Evolutionary conservation across 306 rosid genomes (phyloP).

Genomic region (Corylus avellana): DNA sequence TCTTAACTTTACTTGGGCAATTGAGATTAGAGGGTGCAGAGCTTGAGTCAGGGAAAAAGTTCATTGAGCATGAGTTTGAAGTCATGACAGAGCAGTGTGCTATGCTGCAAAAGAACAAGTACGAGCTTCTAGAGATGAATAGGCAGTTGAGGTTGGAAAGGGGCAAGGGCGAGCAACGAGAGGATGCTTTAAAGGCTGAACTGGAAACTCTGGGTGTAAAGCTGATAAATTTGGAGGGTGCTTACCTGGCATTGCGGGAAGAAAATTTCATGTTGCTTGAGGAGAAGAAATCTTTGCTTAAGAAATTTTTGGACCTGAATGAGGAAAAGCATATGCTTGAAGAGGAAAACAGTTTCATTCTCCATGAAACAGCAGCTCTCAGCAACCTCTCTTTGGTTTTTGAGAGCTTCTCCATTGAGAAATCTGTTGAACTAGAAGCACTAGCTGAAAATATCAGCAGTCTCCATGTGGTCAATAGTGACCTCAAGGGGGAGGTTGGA

Average conservation of each 20-base stretch:
- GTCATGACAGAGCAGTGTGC: constrained; percentile 40
- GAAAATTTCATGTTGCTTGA: constrained; percentile 58
- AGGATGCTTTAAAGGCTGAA: constrained; percentile 47
- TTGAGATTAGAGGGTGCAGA: constrained; percentile 55
- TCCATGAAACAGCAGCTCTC: constrained; percentile 63
- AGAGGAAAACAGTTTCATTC: constrained; percentile 52
- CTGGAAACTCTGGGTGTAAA: constrained; percentile 49
- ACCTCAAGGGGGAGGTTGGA: constrained; percentile 54
- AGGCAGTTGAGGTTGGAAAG: constrained; percentile 52
- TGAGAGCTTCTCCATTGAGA: constrained; percentile 63
- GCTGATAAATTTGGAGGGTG: constrained; percentile 49
- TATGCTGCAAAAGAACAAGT: constrained; percentile 57
- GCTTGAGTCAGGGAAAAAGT: constrained; percentile 44
- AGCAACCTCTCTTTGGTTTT: constrained; percentile 53
- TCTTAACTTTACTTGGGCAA: constrained; percentile 65
- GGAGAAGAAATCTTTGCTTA: constrained; percentile 56
- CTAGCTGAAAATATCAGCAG: constrained; percentile 50
- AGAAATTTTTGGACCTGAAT: constrained; percentile 54
- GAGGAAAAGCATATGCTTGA: constrained; percentile 49
- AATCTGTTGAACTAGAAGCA: constrained; percentile 53
- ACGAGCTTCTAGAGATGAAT: constrained; percentile 59
- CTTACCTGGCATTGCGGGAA: constrained; percentile 49
- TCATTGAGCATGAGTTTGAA: constrained; percentile 53
- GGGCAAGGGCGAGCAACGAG: constrained; percentile 55
- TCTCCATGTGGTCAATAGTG: constrained; percentile 49